Evolutionary conservation across 2,329 filamentous ascomycete genomes (phyloP).

Genomic region (Alternaria sp.): DNA sequence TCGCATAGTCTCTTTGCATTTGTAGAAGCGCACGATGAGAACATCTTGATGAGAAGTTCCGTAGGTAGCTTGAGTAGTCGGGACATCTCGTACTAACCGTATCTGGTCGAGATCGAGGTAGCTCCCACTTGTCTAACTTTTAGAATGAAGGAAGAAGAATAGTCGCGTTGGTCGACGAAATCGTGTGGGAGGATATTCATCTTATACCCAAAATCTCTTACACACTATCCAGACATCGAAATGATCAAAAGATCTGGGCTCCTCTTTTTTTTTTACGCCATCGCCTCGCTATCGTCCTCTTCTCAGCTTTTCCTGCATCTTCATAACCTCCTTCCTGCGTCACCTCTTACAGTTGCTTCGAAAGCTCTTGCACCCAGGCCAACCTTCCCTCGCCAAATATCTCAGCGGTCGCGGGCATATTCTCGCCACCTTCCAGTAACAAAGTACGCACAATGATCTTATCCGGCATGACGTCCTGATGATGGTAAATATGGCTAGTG

Average conservation of each 20-base stretch:
- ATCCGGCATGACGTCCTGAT: constrained; percentile 53
- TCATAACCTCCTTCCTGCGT: not conserved
- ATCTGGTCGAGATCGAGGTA: not conserved
- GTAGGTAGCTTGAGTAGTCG: not conserved
- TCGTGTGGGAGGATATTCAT: too few species aligned
- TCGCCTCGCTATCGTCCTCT: too few species aligned
- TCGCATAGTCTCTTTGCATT: not conserved
- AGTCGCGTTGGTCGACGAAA: too few species aligned
- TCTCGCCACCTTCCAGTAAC: constrained; percentile 48
- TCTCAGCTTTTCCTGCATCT: not conserved
- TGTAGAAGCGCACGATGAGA: not conserved
- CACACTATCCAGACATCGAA: too few species aligned
- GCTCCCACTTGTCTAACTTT: too few species aligned
- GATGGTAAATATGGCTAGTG: constrained; percentile 54
- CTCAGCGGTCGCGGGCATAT: constrained; percentile 49
- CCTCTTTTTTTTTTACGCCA: too few species aligned
- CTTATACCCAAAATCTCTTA: too few species aligned
- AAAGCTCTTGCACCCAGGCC: constrained; percentile 45
- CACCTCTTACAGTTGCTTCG: not conserved
- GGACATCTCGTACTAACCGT: not conserved
- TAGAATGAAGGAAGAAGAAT: too few species aligned
- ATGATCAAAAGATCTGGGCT: too few species aligned
- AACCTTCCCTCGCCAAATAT: constrained; percentile 52
- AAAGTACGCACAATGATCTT: constrained; percentile 53
- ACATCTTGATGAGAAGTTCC: not conserved